Evolutionary conservation across 352 stramenopile species (phyloP).

Genomic region (Paralagenidium karlingii): DNA sequence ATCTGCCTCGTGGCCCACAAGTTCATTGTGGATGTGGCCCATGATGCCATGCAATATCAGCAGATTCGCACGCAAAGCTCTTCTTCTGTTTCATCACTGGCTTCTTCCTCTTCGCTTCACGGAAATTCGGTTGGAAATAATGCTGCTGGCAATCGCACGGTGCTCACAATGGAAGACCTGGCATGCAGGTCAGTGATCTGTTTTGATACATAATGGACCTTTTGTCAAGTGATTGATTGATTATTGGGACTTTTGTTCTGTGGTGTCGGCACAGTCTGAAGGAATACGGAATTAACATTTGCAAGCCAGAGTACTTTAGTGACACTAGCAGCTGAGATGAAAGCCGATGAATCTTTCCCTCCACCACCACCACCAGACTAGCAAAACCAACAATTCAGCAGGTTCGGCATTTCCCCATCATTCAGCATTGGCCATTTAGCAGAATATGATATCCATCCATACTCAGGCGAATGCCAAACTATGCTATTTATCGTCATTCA

Average conservation of each 20-base stretch:
- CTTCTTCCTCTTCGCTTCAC: neutral
- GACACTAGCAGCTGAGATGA: constrained; percentile 21
- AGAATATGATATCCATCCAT: neutral
- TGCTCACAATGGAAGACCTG: constrained; percentile 70
- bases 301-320: constrained; percentile 71
- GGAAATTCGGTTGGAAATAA: constrained; percentile 6
- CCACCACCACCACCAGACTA: neutral
- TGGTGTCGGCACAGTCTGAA: constrained; percentile 31
- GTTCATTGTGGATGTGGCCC: constrained; percentile 64
- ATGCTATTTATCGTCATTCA: constrained; percentile 4
- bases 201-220: neutral
- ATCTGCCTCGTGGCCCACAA: constrained; percentile 64
- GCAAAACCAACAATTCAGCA: neutral
- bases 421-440: neutral
- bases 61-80: constrained; percentile 32
- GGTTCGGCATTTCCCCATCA: neutral
- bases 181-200: constrained; percentile 19
- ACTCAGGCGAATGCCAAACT: neutral
- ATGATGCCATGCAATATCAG: constrained; percentile 73
- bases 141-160: constrained; percentile 10
- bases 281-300: constrained; percentile 70
- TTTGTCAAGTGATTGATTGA: neutral
- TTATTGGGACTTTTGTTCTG: neutral
- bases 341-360: neutral
- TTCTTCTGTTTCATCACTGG: constrained; percentile 1